Base-by-base conservation (phyloP, 225 moss, liverwort and hornwort genomes). In the Sphagnum tenellum region DNA sequence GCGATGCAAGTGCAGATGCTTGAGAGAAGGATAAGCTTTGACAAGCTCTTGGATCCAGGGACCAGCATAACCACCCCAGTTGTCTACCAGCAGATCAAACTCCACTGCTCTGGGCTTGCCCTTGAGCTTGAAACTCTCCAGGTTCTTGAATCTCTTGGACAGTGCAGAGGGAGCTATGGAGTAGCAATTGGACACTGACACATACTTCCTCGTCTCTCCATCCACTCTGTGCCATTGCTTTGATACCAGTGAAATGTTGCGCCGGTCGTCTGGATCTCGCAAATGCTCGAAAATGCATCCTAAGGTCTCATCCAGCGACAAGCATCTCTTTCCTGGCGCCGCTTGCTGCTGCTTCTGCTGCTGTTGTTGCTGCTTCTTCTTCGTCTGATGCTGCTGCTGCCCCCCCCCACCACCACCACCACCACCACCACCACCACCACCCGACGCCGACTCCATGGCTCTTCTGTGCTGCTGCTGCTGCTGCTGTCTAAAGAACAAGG, bases 51-150 rank as follows among this genome's bases (percentile, higher is more conserved):
- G 73, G 52, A 90, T 74, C 90, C 90, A 90, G 49, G 79, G 78
- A 67, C 54, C 69, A 45, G 88, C 88, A 76, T 81, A 81, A n/a
- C 77, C 88, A 55, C 90, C 90, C 90, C 88, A 90, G 76, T 90
- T 75, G 14, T 75, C 68, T 3, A 80, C 76, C 9, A 86, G 68
- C 14, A 90, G 79, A 47, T 78, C 71, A 49, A 73, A 90, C 44
- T 90, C 90, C 57, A 75, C 73, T 5, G 90, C 90, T 62, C 88
- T 74, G 0, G 88, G 79, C 70, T 82, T 85, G 44, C 90, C 90
- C 70, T 87, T 88, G 47, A 90, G 68, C 72, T 90, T 88, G 70
- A 90, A 67, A 7, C 76, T 73, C 50, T 79, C 55, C 8, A 88
- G 47, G 12, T 83, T 80, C 13, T 65, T 74, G 45, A 78, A 78